phyloP scores from a whole-genome alignment of 805 yeast genomes.

The Sugiyamaella qingdaonensis region DNA sequence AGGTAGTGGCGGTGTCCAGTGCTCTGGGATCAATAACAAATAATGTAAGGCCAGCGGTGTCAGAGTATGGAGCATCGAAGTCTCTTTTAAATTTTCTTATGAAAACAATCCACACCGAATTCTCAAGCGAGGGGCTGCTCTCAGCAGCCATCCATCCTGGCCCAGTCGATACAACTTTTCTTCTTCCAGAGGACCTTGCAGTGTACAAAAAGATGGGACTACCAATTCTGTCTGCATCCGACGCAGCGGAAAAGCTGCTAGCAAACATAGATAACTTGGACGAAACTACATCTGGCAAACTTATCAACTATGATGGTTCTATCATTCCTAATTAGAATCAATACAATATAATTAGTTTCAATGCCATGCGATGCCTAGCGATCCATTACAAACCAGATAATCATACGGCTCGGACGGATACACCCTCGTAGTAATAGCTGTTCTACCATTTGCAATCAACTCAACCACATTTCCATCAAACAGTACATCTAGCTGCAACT shows the following conservation, averaged over 20 bases:
- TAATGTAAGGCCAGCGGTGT: neutral
- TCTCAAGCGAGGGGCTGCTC: slow-evolving; percentile 26
- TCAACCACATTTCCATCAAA: neutral
- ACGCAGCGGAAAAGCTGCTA: neutral
- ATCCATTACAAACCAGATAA: neutral
- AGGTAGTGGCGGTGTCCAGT: neutral
- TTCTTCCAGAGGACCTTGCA: neutral
- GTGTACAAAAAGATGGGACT: neutral
- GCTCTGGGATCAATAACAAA: slow-evolving; percentile 5
- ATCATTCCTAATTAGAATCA: neutral
- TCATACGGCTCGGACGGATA: neutral
- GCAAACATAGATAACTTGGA: neutral
- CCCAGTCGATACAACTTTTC: slow-evolving; percentile 32
- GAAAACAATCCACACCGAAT: slow-evolving; percentile 29
- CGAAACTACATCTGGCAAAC: neutral
- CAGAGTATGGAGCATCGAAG: slow-evolving; percentile 36
- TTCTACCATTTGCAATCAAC: neutral
- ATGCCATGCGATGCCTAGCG: neutral
- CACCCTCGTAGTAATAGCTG: neutral
- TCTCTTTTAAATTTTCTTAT: slow-evolving; percentile 36
- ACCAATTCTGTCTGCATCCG: slow-evolving; percentile 1
- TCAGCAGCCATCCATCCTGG: slow-evolving; percentile 40
- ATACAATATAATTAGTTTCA: neutral
- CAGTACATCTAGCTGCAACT: neutral
- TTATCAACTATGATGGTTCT: slow-evolving; percentile 1